Base-by-base conservation (phyloP, 2,329 filamentous ascomycete genomes). In the Neonectria neomacrospora region DNA sequence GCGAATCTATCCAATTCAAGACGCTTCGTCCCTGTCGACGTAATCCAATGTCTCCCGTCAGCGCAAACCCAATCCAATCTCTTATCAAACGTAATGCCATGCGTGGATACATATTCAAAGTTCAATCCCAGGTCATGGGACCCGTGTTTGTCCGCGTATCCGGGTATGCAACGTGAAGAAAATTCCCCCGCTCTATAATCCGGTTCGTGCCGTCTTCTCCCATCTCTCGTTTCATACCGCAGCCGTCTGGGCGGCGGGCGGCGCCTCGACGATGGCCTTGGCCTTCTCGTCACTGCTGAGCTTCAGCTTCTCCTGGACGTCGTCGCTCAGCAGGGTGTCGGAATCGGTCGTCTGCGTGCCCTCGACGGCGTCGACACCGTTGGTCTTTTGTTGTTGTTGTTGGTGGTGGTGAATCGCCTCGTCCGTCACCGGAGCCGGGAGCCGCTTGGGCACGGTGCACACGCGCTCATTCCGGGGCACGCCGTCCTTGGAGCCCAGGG, bases 401-500 rank as follows among this genome's bases (percentile, higher is more conserved):
- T 14, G 14, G 3, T 6, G 14, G 4, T 37, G 14, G 2, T 37
- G 23, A 6, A 26, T 26, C 3, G 6, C 23, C 23, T 26, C 23
- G 23, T 26, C 23, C 23, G 23, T 26, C 23, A 26, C 23, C 23
- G 6, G 6, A 26, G 23, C 42, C 14, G 42, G 23, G 41, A 68
- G 83, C 5, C 76, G 78, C 74, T 79, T 83, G 22, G 82, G 80
- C 10, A 89, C 75, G 7, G 81, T 85, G 72, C 85, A 86, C 34
- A 89, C 78, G 45, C 77, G 76, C 71, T 85, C 83, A 14, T 74
- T 72, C 60, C 84, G 79, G 59, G 81, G 75, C 64, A 80, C 75
- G 14, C 83, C 82, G 3, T 79, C 78, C 54, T 79, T 76, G 55
- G 77, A 80, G 2, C 88, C 88, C 9, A 85, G 79, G 0, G 84